Base-by-base conservation (phyloP, 1,139 yeast genomes). In the Magnusiomyces tetraspermus region DNA sequence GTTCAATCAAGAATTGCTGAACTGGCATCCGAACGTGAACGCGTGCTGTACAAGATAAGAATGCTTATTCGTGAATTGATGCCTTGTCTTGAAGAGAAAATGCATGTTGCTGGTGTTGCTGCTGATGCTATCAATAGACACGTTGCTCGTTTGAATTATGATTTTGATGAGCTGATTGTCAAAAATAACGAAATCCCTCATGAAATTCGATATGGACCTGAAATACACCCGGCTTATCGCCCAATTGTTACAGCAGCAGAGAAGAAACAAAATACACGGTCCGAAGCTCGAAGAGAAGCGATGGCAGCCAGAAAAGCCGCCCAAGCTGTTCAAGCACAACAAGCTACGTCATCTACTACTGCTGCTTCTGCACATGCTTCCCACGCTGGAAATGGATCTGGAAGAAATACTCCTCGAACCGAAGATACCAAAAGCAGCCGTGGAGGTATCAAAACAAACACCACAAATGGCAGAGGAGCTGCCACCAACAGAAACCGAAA, bases 51-150 rank as follows among this genome's bases (percentile, higher is more conserved):
- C n/a, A 65, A 67, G 55, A 72, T 73, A 51, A 67, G 73, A 40
- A 68, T 63, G 42, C 67, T 70, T 56, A 71, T 65, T 50, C 66
- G 67, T 59, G 96, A 86, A 56, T 75, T 92, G 51, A 82, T 92
- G 72, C 97, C 97, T 0, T 88, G 96, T 59, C 72, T 92, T 55
- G 98, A 92, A 65, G 97, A 92, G 66, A 92, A 92, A 69, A 89
- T 92, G 95, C 97, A 92, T 66, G 97, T 92, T 40, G 94, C 97
- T 2, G 83, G 92, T 1, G 85, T 88, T 40, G 96, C 97, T 28
- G 78, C 87, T 31, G 97, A 90, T 61, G 77, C 84, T 23, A 77
- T 89, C 51, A 72, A 76, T 43, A 80, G 83, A 58, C 87, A 88
- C 63, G 72, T 87, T 59, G 76, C 74, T 51, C 74, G 97, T 49